Evolutionary conservation across 345 rosid genomes (phyloP).

Genomic region (Moricandia moricandioides): DNA sequence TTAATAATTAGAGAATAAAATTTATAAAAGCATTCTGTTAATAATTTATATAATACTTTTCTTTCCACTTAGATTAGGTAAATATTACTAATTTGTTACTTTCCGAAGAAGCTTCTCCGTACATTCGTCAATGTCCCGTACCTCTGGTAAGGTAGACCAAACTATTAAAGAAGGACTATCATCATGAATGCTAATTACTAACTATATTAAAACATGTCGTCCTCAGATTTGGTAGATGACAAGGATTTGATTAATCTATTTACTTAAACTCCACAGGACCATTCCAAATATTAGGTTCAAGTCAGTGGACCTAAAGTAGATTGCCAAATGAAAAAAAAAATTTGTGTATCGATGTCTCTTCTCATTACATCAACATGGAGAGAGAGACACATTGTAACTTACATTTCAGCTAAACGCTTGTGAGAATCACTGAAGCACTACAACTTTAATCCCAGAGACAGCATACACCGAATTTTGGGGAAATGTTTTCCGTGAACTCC

Average conservation of each 20-base stretch:
- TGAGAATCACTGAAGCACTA: slow-evolving; percentile 3
- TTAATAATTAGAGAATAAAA: not conserved
- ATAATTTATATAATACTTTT: not conserved
- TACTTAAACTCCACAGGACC: slow-evolving; percentile 6
- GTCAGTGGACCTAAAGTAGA: not conserved
- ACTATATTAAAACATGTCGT: not conserved
- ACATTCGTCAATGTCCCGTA: not conserved
- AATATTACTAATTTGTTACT: not conserved
- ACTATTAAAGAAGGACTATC: not conserved
- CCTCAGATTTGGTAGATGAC: not conserved
- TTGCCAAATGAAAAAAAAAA: slow-evolving; percentile 13
- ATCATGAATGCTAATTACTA: not conserved
- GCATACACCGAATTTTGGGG: not conserved
- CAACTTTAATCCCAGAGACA: slow-evolving; percentile 6
- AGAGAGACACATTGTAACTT: slow-evolving; percentile 16
- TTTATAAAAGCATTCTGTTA: not conserved
- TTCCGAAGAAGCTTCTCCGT: not conserved
- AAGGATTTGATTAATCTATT: not conserved
- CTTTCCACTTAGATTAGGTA: not conserved
- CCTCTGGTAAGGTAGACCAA: not conserved
- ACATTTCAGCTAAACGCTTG: slow-evolving; percentile 9
- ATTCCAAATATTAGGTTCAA: not conserved
- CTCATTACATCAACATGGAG: slow-evolving; percentile 29
- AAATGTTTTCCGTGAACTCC: not conserved
- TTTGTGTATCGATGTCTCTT: not conserved